Conservation (phyloP, 495 filamentous ascomycete genomes). For the Aspergillus wentii region DNA sequence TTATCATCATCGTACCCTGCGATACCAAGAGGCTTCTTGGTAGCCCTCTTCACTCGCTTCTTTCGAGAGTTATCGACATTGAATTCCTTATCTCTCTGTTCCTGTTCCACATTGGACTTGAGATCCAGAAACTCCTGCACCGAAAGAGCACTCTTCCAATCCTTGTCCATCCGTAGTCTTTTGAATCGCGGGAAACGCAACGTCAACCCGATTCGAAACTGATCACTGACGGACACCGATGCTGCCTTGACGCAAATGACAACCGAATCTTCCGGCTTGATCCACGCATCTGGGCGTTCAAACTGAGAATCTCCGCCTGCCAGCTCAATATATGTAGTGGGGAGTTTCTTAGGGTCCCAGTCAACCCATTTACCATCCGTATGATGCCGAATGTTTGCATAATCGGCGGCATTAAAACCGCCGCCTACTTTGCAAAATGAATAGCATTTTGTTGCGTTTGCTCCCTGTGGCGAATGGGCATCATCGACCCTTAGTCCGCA, state of each 20-base stretch:
- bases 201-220: conserved; percentile 73
- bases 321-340: conserved; percentile 74
- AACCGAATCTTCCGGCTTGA: conserved; percentile 79
- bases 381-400: conserved; percentile 70
- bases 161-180: conserved; percentile 70
- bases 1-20: conserved; percentile 58
- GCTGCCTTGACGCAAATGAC: conserved; percentile 91
- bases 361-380: conserved; percentile 89
- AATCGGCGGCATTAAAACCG: conserved; percentile 82
- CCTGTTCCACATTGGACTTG: conserved; percentile 65
- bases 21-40: conserved; percentile 64
- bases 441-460: conserved; percentile 68
- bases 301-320: conserved; percentile 69
- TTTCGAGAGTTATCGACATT: conserved; percentile 70
- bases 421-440: conserved; percentile 97
- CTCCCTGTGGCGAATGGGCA: conserved; percentile 44
- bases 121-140: conserved; percentile 72
- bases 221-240: conserved; percentile 64
- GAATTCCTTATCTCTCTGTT: conserved; percentile 73
- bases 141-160: conserved; percentile 76
- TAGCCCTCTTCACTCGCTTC: conserved; percentile 56
- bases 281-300: conserved; percentile 90
- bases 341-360: conserved; percentile 78
- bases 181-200: conserved; percentile 93
- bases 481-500: conserved; percentile 79